These are phyloP conservation scores for Wickerhamomyces sydowiorum DNA, from an alignment of 805 yeast species.

Conservation along the genomic window DNA sequence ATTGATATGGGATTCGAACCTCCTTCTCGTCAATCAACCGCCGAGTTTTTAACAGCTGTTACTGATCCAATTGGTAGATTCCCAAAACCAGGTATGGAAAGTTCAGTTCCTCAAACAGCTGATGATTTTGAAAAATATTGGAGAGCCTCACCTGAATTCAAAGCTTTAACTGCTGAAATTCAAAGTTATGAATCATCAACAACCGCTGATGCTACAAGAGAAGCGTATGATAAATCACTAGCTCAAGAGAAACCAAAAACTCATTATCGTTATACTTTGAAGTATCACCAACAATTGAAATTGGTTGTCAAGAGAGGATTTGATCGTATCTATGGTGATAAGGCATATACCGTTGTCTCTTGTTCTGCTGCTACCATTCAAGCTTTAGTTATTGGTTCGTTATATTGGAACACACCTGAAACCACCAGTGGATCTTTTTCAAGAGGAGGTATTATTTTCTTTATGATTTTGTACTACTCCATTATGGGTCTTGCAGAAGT, in stretches of 20 bases:
- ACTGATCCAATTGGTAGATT: slow-evolving; percentile 62
- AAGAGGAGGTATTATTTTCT: slow-evolving; percentile 57
- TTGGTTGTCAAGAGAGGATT: slow-evolving; percentile 43
- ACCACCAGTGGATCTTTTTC: slow-evolving; percentile 52
- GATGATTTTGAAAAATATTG: slow-evolving; percentile 57
- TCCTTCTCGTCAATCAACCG: slow-evolving; percentile 62
- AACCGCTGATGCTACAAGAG: slow-evolving; percentile 26
- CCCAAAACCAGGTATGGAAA: slow-evolving; percentile 40
- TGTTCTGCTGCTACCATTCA: slow-evolving; percentile 34
- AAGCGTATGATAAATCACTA: slow-evolving; percentile 22
- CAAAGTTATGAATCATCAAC: slow-evolving; percentile 31
- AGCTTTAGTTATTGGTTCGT: slow-evolving; percentile 56
- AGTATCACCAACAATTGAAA: slow-evolving; percentile 38
- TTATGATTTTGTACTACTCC: slow-evolving; percentile 48
- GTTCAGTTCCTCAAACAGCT: slow-evolving; percentile 54
- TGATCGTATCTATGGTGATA: slow-evolving; percentile 51
- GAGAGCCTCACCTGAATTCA: slow-evolving; percentile 43
- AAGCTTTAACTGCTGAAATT: slow-evolving; percentile 36
- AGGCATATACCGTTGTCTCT: slow-evolving; percentile 35
- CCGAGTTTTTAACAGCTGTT: slow-evolving; percentile 65
- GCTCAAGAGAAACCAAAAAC: slow-evolving; percentile 20
- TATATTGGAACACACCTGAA: slow-evolving; percentile 47
- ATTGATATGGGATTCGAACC: slow-evolving; percentile 59
- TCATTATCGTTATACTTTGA: slow-evolving; percentile 20
- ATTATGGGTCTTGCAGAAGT: slow-evolving; percentile 45